Base-by-base conservation (phyloP, 2,329 filamentous ascomycete genomes). In the Trichoderma sp. region DNA sequence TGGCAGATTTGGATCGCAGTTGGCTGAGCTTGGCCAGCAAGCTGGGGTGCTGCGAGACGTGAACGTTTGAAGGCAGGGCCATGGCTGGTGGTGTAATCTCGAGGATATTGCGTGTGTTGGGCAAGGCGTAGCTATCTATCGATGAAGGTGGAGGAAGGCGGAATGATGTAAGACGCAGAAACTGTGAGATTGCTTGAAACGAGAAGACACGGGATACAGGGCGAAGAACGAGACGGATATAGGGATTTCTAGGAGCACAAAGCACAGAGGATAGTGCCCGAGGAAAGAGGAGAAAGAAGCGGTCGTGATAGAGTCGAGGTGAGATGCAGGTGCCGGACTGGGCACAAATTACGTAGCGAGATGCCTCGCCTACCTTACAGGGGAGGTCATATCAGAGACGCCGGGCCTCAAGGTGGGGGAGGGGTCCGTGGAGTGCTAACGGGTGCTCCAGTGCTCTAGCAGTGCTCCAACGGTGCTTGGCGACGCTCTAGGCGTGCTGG, bases 21-120 rank as follows among this genome's bases (percentile, higher is more conserved):
- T 95, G 91, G 71, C 91, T 93, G 72, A 98, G 87, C 82, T 98
- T 98, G 71, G 90, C 92, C 72, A 85, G 83, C 48, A 97, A 83
- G 78, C 92, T 96, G 43, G 94, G 94, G 77, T 98, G 94, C 17
- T 81, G 81, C 45, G 93, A 97, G 75, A 97, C 81, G 79, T 95
- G 92, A 67, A 89, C 85, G 73, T 89, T 88, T 71, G 83, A 68
- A 10, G 85, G 85, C 50, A 88, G 77, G 55, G 74, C 63, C 77
- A 79, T 79, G 66, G 58, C 71, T 67, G 48, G 19, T 17, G 26
- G 17, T 24, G n/a, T 5, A 51, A 34, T 12, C 30, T 12, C 9
- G 17, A 30, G 21, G 30, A 52, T 34, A 17, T 12, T n/a, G 43
- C 26, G 19, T 12, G 10, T 14, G 50, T 52, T 52, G 17, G 28